Conservation (phyloP, 2,329 filamentous ascomycete species). For the Biscogniauxia mediterranea region DNA sequence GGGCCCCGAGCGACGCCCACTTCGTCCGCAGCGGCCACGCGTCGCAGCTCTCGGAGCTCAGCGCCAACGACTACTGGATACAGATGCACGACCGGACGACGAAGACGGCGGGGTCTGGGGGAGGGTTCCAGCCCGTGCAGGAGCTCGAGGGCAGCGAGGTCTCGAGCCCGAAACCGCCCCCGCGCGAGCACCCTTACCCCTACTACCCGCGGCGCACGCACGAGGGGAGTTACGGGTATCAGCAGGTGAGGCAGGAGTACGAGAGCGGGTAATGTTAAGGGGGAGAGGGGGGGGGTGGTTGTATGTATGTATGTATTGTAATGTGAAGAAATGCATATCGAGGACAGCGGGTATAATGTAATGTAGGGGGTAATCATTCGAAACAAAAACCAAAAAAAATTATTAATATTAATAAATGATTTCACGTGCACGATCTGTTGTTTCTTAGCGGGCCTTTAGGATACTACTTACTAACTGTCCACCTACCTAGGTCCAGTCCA, state of each 20-base stretch:
- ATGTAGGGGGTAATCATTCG: too few species aligned
- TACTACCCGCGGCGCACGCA: background rate
- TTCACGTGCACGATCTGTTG: too few species aligned
- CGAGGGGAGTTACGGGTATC: background rate
- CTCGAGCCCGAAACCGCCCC: background rate
- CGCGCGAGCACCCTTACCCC: background rate
- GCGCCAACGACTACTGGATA: background rate
- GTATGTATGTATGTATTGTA: too few species aligned
- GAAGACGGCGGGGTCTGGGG: background rate
- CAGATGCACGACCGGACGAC: background rate
- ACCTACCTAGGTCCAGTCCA: too few species aligned
- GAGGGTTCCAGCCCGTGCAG: background rate
- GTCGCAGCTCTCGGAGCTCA: constrained; percentile 5
- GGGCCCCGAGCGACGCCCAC: background rate
- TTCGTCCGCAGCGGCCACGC: background rate
- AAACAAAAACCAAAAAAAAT: too few species aligned
- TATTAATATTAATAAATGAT: too few species aligned
- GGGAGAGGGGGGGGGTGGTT: too few species aligned
- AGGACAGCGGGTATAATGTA: too few species aligned
- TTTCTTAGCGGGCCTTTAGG: too few species aligned
- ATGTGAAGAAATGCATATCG: too few species aligned
- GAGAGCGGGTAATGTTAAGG: too few species aligned
- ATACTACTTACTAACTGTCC: too few species aligned
- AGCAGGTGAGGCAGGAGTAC: background rate
- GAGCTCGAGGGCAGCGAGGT: background rate